Conservation (phyloP, 306 rosid species). For the Luffa acutangula region DNA sequence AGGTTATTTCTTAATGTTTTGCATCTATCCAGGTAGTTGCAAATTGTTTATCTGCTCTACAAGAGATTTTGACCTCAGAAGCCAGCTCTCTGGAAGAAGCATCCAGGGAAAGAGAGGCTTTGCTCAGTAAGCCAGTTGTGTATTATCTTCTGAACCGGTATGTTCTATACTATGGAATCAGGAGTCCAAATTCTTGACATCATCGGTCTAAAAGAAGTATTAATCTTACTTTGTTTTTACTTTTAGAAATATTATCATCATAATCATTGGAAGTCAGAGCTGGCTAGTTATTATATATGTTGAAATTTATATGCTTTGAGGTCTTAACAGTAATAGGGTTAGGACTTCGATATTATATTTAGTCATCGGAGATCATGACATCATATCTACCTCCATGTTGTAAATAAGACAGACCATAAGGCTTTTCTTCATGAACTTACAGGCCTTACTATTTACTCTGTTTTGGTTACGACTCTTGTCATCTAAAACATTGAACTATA, state of each 20-base stretch:
- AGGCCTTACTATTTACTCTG: background rate
- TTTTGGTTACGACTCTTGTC: background rate
- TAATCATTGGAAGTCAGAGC: background rate
- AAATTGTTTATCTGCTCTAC: constrained; percentile 84
- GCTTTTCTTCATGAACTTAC: background rate
- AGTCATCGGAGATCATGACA: background rate
- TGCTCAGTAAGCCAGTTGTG: constrained; percentile 82
- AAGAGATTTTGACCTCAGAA: constrained; percentile 95
- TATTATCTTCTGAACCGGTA: constrained; percentile 83
- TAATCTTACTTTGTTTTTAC: background rate
- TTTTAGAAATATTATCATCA: background rate
- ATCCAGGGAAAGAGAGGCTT: constrained; percentile 78
- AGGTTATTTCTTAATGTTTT: constrained; percentile 6
- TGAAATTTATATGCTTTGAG: background rate
- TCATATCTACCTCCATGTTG: background rate
- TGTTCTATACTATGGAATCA: constrained; percentile 5
- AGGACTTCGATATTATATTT: background rate
- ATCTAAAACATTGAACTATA: background rate
- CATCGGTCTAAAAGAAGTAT: background rate
- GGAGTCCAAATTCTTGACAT: background rate
- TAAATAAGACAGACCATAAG: background rate
- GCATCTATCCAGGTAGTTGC: constrained; percentile 65
- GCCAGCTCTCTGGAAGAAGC: constrained; percentile 83
- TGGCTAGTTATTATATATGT: background rate
- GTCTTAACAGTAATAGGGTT: background rate